These are phyloP conservation scores for Apium graveolens DNA, from an alignment of 129 eudicot genomes.

Conservation along the genomic window DNA sequence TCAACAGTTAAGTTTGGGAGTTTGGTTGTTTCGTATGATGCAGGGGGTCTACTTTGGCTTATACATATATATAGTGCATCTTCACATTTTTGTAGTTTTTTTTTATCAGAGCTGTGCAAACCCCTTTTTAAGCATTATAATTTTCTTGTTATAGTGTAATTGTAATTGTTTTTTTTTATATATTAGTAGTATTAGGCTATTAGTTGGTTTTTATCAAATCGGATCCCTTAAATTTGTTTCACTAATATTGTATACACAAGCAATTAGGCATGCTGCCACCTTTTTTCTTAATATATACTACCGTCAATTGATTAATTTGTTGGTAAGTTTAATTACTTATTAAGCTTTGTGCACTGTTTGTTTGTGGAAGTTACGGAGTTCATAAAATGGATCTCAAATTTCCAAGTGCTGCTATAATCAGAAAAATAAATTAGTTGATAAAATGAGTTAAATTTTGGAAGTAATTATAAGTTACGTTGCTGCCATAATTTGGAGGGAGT, in stretches of 20 bases:
- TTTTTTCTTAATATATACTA: too few relatives aligned
- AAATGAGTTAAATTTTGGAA: neutral
- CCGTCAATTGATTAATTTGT: too few relatives aligned
- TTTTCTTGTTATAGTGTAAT: neutral
- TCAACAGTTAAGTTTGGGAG: neutral
- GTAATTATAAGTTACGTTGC: neutral
- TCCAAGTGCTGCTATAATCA: too few relatives aligned
- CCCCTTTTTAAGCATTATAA: neutral
- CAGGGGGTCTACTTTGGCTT: constrained; percentile 30
- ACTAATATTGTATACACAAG: neutral
- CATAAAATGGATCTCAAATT: too few relatives aligned
- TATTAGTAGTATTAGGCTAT: neutral
- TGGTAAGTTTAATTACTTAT: too few relatives aligned
- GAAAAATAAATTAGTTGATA: neutral
- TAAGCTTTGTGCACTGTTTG: too few relatives aligned
- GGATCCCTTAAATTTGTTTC: neutral
- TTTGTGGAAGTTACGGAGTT: too few relatives aligned
- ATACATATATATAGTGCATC: constrained; percentile 18
- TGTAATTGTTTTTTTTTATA: neutral
- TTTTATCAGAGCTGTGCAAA: neutral
- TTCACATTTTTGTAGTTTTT: constrained; percentile 2
- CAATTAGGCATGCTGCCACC: neutral
- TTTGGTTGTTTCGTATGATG: neutral
- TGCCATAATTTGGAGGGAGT: constrained; percentile 8
- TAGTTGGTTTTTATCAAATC: neutral